Evolutionary conservation across 441 rosid species (phyloP), one percentile per base, ranked within the genome.

Genomic region (Viola pubescens): DNA sequence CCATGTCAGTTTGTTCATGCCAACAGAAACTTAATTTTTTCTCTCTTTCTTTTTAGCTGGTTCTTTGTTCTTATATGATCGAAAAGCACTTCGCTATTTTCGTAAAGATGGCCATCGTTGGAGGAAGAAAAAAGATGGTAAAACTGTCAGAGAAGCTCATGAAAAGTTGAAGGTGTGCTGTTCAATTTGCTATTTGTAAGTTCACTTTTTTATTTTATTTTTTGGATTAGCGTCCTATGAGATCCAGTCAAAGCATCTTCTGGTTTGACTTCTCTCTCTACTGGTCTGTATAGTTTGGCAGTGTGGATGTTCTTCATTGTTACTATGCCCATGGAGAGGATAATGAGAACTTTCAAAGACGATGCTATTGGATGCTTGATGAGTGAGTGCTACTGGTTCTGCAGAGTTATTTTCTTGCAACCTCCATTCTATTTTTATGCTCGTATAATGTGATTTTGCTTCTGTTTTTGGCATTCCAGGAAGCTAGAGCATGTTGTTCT

Each of bases 121-220:
- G 92, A 86, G 82, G 78, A 86, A 86, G 82, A 86, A 86, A 64
- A 86, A 74, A 60, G 92, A 86, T 69, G 89, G 92, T 11, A 86
- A 81, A 75, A 86, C 92, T 14, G 82, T 83, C 63, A 78, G 68
- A 77, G 92, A 86, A 79, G 92, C 92, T 63, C 92, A 86, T 67
- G 92, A 86, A 75, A 86, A 86, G 85, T 74, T 86, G 82, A 86
- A 83, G 92, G 92, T 85, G 80, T 75, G 80, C 81, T 59, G 70
- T 80, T 73, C 73, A 68, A 61, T 73, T 68, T 70, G 7, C 63
- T 78, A 78, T 68, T 79, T 53, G 83, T 80, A 77, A 77, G 78
- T 74, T 79, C 71, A 52, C 61, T 49, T 51, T 54, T 74, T 72
- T 67, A 43, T 48, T 43, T 11, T 52, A 42, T 66, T 16, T 12